Evolutionary conservation across 441 rosid genomes (phyloP), one percentile per base, ranked within the genome.

Genomic region (Geranium incanum): DNA sequence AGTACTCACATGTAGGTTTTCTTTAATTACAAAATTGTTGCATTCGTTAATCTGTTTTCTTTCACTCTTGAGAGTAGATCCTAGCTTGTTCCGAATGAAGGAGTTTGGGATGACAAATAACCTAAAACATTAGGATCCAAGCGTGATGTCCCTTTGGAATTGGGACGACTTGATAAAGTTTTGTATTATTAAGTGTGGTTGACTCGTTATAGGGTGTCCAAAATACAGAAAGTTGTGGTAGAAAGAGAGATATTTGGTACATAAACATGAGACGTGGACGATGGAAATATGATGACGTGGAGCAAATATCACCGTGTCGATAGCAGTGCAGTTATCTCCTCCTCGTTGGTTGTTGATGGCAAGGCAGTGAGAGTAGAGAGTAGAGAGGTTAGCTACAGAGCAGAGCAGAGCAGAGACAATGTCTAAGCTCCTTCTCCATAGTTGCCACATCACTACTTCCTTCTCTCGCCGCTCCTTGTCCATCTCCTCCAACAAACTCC

Each of bases 381-480:
- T 8, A n/a, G 12, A 4, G 2, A n/a, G 16, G 62, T 15, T 19
- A 19, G 8, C 15, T 2, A 52, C 6, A 52, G 18, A 13, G 45
- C 7, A 4, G 7, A 23, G 33, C 33, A 23, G 33, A 23, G 33
- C 63, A 57, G 52, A 9, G 52, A 45, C 63, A 57, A 57, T 57
- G 63, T 57, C 63, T 6, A 57, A 57, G 18, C 63, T 57, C 13
- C 63, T 15, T 3, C 60, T 55, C 63, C 63, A 57, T 8, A 57
- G 11, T 7, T 57, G 7, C 63, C 28, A 57, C 18, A 1, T 57
- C 63, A 66, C 55, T 67, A 68, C 55, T 67, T 59, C 65, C 60
- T 59, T 76, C 59, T 71, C 77, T 63, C 80, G 3, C 73, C 77
- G 33, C 73, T 36, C 76, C 59, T 1, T 5, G 73, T 19, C 59